Conservation (phyloP, 2,329 filamentous ascomycete genomes). For the Colletotrichum costaricense region DNA sequence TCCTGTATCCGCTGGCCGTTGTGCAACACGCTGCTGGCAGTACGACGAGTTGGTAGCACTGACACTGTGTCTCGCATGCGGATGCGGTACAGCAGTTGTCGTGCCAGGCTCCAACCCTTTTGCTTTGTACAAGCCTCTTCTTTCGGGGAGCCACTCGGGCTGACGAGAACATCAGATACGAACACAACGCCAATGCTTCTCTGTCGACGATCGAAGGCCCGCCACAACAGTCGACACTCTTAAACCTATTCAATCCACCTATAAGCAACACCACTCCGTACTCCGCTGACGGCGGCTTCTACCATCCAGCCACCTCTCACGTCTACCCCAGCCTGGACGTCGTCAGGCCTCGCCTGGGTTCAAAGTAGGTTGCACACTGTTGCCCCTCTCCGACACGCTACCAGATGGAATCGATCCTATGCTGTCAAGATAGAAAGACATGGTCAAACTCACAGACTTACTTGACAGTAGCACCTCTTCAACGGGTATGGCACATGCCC, state of each 20-base stretch:
- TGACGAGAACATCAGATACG: slow-evolving; percentile 59
- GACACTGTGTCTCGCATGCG: slow-evolving; percentile 46
- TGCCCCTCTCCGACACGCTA: not conserved
- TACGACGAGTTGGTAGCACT: slow-evolving; percentile 51
- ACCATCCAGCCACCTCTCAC: slow-evolving; percentile 58
- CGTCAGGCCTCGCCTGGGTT: slow-evolving; percentile 64
- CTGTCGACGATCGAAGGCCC: slow-evolving; percentile 65
- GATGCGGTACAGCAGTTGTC: slow-evolving; percentile 50
- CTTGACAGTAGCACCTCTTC: slow-evolving; percentile 59
- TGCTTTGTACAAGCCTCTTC: slow-evolving; percentile 37
- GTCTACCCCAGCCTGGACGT: slow-evolving; percentile 63
- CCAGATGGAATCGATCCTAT: slow-evolving; percentile 23
- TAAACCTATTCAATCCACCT: slow-evolving; percentile 64
- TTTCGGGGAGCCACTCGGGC: slow-evolving; percentile 32
- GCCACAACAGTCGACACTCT: slow-evolving; percentile 60
- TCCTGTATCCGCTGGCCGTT: slow-evolving; percentile 51
- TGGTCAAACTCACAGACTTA: slow-evolving; percentile 47
- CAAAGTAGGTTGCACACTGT: slow-evolving; percentile 60
- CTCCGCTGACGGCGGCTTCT: slow-evolving; percentile 60
- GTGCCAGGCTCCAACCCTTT: slow-evolving; percentile 44
- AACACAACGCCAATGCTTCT: slow-evolving; percentile 63
- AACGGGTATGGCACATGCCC: slow-evolving; percentile 69
- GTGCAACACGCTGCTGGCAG: slow-evolving; percentile 59
- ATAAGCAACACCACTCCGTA: slow-evolving; percentile 61
- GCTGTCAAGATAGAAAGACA: slow-evolving; percentile 31